phyloP scores from a whole-genome alignment of 768 basidiomycete genomes.

The Rhodotorula kratochvilovae region DNA sequence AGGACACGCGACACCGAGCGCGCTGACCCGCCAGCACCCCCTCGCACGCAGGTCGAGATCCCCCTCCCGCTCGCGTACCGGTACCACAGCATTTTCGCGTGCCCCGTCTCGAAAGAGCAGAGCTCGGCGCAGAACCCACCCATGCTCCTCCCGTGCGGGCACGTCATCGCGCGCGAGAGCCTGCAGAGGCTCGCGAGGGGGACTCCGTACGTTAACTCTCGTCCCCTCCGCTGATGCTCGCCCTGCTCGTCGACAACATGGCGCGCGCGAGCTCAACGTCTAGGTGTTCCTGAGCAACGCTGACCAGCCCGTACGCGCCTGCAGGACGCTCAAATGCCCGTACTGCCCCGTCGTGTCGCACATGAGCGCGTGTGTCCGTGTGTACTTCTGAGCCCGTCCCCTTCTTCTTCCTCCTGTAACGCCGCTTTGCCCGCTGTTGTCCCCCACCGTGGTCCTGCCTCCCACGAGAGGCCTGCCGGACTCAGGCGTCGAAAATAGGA shows the following conservation, averaged over 20 bases:
- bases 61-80: conserved; percentile 71
- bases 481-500: no score
- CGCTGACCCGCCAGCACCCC: no score
- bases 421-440: no score
- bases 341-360: conserved; percentile 76
- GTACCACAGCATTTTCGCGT: conserved; percentile 95
- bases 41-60: conserved; percentile 72
- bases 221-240: not conserved
- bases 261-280: not conserved
- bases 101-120: conserved; percentile 96
- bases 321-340: conserved; percentile 88
- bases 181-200: conserved; percentile 82
- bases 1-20: no score
- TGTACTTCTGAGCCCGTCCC: conserved; percentile 49
- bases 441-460: no score
- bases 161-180: conserved; percentile 90
- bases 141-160: conserved; percentile 96
- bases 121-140: conserved; percentile 88
- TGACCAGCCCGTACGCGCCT: not conserved
- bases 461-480: no score
- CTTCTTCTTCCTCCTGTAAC: no score
- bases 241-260: not conserved
- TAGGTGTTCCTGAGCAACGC: not conserved
- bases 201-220: conserved; percentile 61
- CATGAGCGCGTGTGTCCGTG: conserved; percentile 45